These are phyloP conservation scores for Acacia melanoxylon DNA, from an alignment of 306 rosid species.

Conservation along the genomic window DNA sequence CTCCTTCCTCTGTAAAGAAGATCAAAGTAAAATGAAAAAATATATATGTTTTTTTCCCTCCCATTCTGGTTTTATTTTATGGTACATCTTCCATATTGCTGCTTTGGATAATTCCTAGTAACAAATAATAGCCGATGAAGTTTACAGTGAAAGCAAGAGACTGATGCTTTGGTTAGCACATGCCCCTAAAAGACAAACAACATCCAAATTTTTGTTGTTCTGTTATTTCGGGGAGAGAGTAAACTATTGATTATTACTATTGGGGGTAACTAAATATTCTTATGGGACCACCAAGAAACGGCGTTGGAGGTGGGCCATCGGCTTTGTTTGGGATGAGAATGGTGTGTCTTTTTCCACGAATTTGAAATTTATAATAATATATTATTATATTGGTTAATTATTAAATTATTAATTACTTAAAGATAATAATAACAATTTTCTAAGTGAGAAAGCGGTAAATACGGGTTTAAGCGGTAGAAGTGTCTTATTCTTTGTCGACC, in stretches of 20 bases:
- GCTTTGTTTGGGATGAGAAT: neutral
- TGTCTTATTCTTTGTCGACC: neutral
- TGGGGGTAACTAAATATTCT: neutral
- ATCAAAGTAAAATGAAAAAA: slow-evolving; percentile 15
- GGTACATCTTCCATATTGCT: no score
- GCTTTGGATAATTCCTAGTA: neutral
- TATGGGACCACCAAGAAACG: neutral
- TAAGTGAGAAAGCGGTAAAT: neutral
- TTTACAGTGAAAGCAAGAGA: neutral
- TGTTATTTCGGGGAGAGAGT: neutral
- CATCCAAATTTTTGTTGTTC: neutral
- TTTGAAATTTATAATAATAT: neutral
- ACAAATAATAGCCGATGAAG: neutral
- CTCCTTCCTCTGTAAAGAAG: slow-evolving; percentile 43
- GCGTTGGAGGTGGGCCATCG: neutral
- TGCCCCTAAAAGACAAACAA: neutral
- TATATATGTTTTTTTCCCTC: neutral
- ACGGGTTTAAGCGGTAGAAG: neutral
- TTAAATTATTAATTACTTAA: neutral
- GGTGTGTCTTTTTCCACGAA: neutral
- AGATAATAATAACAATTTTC: neutral
- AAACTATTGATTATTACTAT: neutral
- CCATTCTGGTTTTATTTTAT: neutral
- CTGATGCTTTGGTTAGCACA: neutral
- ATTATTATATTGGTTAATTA: neutral